Evolutionary conservation across 208 protist genomes (phyloP), one percentile per base, ranked within the genome.

Genomic region (Angomonas desouzai): DNA sequence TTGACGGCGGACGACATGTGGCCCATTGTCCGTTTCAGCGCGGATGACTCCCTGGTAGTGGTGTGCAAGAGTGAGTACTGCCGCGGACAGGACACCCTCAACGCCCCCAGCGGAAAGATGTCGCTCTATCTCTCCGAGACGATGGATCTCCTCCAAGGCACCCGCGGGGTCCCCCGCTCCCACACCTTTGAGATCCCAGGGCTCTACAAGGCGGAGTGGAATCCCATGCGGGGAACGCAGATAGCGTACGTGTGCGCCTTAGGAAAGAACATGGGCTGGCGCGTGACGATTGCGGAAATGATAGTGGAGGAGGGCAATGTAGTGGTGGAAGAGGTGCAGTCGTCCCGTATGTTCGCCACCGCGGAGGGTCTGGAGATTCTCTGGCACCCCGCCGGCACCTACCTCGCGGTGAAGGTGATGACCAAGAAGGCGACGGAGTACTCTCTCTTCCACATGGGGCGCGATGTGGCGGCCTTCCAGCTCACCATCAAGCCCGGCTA

Each of bases 191-290:
- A 71, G 7, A 69, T 92, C 0, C 70, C 66, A 11, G 87, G 87
- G 0, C 79, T 96, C 22, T 88, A 88, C 76, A 86, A 87, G 61
- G 85, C 78, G 6, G 90, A 93, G 68, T 96, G 90, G 87, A 93
- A 91, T 75, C 90, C 90, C 1, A 74, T 69, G 48, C 62, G 83
- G 32, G 77, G 69, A 22, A 89, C 76, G 13, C 90, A 93, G 72
- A 86, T 96, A 55, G 90, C 85, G 22, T 78, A 92, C 64, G 75
- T 91, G 34, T 70, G 67, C 48, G 64, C 75, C 56, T 72, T 77
- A 9, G 80, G 76, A 22, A 49, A 66, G 4, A 83, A 85, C 62
- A 64, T 84, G 55, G 90, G 87, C 57, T 93, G 87, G 90, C 81
- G 83, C 36, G 75, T 92, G 1, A 73, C 81, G 11, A 91, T 96